A percentile compares a stretch with the other conserved stretches of the same genome.
These are phyloP conservation scores for Toxoplasma gondii DNA, from an alignment of 169 alveolate species.

Conservation along the genomic window DNA sequence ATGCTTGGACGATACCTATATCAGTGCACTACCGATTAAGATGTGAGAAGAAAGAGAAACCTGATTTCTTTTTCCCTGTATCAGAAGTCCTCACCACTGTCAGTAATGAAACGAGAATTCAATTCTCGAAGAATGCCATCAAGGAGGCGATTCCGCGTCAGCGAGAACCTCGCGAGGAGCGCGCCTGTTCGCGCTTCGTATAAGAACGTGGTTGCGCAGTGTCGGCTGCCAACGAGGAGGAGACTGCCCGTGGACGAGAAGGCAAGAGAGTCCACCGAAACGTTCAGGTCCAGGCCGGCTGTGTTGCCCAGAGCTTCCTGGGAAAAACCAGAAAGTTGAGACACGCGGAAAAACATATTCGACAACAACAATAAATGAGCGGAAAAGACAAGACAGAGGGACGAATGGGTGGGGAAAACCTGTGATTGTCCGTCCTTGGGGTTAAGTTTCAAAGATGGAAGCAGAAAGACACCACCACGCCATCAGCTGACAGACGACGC, in stretches of 20 bases:
- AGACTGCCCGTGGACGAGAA: slow-evolving; percentile 75
- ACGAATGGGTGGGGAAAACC: not conserved
- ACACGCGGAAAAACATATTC: not conserved
- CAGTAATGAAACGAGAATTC: slow-evolving; percentile 64
- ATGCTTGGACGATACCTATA: too few relatives aligned
- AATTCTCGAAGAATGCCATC: slow-evolving; percentile 73
- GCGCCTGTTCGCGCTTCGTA: slow-evolving; percentile 65
- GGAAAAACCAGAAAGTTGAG: not conserved
- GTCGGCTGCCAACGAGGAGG: slow-evolving; percentile 70
- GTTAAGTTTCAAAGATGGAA: not conserved
- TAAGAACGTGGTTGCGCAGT: slow-evolving; percentile 71
- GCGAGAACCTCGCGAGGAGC: slow-evolving; percentile 59
- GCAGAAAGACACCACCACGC: not conserved
- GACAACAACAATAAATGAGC: not conserved
- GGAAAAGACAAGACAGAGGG: not conserved
- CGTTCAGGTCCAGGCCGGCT: slow-evolving; percentile 73
- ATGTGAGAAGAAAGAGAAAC: too few relatives aligned
- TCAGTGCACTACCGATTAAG: too few relatives aligned
- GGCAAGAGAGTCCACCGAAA: slow-evolving; percentile 70
- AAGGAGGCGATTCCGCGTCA: slow-evolving; percentile 73
- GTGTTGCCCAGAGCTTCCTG: slow-evolving; percentile 42
- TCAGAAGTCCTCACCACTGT: slow-evolving; percentile 32
- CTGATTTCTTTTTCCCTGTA: too few relatives aligned
- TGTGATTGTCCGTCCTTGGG: too few relatives aligned
- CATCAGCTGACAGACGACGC: too few relatives aligned